Base-by-base conservation (phyloP, 331 rosid genomes). In the Spiraea crenata region DNA sequence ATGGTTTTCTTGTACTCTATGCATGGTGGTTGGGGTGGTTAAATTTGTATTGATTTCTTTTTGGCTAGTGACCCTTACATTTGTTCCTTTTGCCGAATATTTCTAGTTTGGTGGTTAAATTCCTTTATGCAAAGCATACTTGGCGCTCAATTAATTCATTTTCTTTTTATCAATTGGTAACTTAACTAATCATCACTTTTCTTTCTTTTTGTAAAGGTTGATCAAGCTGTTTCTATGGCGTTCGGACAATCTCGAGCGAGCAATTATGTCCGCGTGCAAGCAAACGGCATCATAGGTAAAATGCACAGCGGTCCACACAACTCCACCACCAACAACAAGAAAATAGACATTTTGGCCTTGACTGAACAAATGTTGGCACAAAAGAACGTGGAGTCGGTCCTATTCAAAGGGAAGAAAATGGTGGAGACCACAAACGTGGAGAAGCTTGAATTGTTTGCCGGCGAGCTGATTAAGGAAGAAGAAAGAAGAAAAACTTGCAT, bases 151-250 rank as follows among this genome's bases (percentile, higher is more conserved):
- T 54, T 17, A 16, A 7, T 54, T n/a, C 17, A 10, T 25, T 20
- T 12, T 41, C 14, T 61, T 69, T 56, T 44, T 64, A 40, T 67
- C 60, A 59, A 45, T 69, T 17, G 65, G 74, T 67, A 10, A 25
- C 20, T 74, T 60, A 40, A 65, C 72, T 70, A 76, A 81, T 73
- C 39, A 57, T 60, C 25, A 9, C 10, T 46, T 10, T 19, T 41
- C n/a, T 65, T 65, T 51, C 70, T 70, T 38, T 68, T 16, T 7
- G 73, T 48, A 65, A 40, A 86, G 90, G 96, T 93, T 54, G 98
- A 93, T 83, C 97, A 93, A 79, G 96, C 96, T 15, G 91, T 93
- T 75, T 90, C 96, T 5, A 87, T 89, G 97, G 95, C 99, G 38
- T 93, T 93, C 61, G 91, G 90, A 37, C 85, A 86, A 35, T 78